Evolutionary conservation across 495 filamentous ascomycete genomes (phyloP).

Genomic region (Oidiodendron maius): DNA sequence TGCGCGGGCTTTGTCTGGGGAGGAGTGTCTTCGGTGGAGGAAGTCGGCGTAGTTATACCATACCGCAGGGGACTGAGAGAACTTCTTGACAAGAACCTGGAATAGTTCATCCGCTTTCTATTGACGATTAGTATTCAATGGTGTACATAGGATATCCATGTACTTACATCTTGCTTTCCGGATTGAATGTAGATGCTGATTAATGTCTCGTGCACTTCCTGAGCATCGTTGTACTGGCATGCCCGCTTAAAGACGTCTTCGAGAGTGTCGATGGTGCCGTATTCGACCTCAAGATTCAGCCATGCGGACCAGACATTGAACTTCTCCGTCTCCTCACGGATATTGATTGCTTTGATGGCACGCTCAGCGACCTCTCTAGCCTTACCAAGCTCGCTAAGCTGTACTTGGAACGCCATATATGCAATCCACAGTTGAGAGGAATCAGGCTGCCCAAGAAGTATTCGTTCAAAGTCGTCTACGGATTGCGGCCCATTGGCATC

Average conservation of each 20-base stretch:
- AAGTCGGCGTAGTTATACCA: constrained; percentile 95
- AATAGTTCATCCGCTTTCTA: constrained; percentile 90
- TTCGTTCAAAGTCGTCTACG: constrained; percentile 83
- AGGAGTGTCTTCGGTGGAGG: constrained; percentile 62
- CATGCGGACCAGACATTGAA: constrained; percentile 91
- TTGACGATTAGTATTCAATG: too few species aligned
- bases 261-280: constrained; percentile 77
- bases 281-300: constrained; percentile 89
- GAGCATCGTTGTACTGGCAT: constrained; percentile 87
- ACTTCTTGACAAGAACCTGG: constrained; percentile 78
- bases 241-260: constrained; percentile 88
- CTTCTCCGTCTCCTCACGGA: constrained; percentile 82
- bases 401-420: constrained; percentile 96
- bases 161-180: constrained; percentile 62
- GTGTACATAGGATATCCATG: too few species aligned
- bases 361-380: constrained; percentile 85
- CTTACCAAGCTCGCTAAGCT: constrained; percentile 78
- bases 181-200: constrained; percentile 93
- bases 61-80: constrained; percentile 66
- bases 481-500: constrained; percentile 88
- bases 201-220: constrained; percentile 83
- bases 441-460: constrained; percentile 86
- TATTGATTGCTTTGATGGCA: constrained; percentile 81
- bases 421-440: constrained; percentile 84
- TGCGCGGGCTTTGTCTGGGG: constrained; percentile 66